Conservation (phyloP, 495 filamentous ascomycete species). For the Tuber indicum region DNA sequence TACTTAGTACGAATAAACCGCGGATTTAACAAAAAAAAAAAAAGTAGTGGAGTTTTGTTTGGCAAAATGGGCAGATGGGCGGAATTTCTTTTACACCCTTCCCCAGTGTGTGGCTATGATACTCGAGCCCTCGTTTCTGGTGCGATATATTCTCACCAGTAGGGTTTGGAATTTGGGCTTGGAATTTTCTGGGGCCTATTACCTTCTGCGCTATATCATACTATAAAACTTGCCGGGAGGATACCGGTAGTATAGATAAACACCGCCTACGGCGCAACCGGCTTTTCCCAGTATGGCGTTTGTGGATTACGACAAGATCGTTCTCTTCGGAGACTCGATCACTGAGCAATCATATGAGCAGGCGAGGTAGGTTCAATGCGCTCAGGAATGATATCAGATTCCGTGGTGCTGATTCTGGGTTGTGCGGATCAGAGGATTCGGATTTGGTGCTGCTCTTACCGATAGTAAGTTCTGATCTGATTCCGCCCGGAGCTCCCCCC, state of each 20-base stretch:
- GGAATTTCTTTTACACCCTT: not conserved
- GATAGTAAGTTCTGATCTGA: constrained; percentile 20
- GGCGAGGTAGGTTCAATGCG: constrained; percentile 15
- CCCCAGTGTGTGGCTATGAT: not conserved
- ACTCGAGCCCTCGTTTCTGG: not conserved
- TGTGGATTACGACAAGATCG: constrained; percentile 39
- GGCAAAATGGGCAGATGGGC: not conserved
- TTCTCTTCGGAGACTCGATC: constrained; percentile 41
- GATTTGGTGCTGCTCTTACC: constrained; percentile 36
- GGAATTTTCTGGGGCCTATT: not conserved
- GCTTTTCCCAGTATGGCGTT: constrained; percentile 27
- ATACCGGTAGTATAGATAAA: not conserved
- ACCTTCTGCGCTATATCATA: not conserved
- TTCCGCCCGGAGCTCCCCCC: not conserved
- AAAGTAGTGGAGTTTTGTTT: not conserved
- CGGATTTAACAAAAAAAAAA: too few species aligned
- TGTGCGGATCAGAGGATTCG: constrained; percentile 32
- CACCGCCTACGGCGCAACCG: not conserved
- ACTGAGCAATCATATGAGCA: constrained; percentile 39
- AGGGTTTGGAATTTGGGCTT: not conserved
- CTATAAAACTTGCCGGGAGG: not conserved
- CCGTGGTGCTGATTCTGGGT: constrained; percentile 2
- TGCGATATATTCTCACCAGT: not conserved
- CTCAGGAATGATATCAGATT: not conserved
- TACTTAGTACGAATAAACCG: too few species aligned